Conservation (phyloP, 257 asterid genomes). For the Ajuga chamaepitys region DNA sequence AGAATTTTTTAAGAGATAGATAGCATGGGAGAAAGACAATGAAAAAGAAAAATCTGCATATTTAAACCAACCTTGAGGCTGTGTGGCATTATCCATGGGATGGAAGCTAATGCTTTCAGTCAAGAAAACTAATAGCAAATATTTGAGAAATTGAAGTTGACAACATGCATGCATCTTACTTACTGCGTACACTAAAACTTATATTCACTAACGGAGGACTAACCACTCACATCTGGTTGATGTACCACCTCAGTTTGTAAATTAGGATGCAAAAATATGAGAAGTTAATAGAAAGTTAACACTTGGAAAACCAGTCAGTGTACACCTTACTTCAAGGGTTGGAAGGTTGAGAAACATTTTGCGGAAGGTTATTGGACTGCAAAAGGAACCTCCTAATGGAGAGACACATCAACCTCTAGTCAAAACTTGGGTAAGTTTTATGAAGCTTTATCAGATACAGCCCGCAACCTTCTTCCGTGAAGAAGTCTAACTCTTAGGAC, state of each 20-base stretch:
- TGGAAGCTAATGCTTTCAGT: slow-evolving; percentile 37
- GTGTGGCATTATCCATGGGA: slow-evolving; percentile 30
- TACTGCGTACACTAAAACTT: neutral
- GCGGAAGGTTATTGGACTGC: no score
- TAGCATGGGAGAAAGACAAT: neutral
- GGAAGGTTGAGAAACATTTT: no score
- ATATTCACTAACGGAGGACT: no score
- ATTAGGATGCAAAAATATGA: no score
- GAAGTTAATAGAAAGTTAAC: no score
- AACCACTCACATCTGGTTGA: no score
- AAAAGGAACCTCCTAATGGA: no score
- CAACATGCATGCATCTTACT: slow-evolving; percentile 15
- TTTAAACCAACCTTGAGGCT: slow-evolving; percentile 41
- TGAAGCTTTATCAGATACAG: no score
- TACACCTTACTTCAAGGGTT: neutral
- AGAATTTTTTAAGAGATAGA: neutral
- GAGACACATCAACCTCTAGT: no score
- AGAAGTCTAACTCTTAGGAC: neutral
- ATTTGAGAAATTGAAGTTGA: neutral
- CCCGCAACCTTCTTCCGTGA: neutral
- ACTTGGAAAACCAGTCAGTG: neutral
- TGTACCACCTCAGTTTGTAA: no score
- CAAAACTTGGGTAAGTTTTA: no score
- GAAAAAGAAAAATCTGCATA: slow-evolving; percentile 6
- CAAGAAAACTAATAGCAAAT: slow-evolving; percentile 28